phyloP scores from a whole-genome alignment of 805 yeast species.

The Lipomyces japonicus region DNA sequence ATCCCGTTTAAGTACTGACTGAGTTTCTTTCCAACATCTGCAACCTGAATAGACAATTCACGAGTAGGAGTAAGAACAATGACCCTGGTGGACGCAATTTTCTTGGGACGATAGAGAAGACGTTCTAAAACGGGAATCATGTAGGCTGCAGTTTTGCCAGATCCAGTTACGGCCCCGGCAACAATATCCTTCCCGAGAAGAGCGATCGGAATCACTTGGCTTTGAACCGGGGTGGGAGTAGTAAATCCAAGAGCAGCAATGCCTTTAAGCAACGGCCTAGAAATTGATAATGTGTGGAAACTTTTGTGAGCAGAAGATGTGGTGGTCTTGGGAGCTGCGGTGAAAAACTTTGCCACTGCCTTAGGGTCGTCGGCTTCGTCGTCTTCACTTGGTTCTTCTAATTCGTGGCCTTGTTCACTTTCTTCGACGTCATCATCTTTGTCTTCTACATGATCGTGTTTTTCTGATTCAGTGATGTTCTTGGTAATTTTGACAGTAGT shows the following conservation, averaged over 20 bases:
- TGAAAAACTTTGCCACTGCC: slow-evolving; percentile 76
- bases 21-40: slow-evolving; percentile 85
- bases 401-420: slow-evolving; percentile 39
- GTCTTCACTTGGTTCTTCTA: slow-evolving; percentile 32
- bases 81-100: slow-evolving; percentile 83
- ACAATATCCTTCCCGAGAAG: slow-evolving; percentile 91
- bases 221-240: slow-evolving; percentile 92
- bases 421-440: slow-evolving; percentile 38
- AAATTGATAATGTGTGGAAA: slow-evolving; percentile 73
- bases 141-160: slow-evolving; percentile 98
- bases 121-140: slow-evolving; percentile 95
- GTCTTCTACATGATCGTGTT: slow-evolving; percentile 18
- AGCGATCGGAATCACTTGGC: slow-evolving; percentile 90
- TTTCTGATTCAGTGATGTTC: background rate
- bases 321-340: slow-evolving; percentile 52
- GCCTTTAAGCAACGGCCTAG: slow-evolving; percentile 88
- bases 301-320: slow-evolving; percentile 56
- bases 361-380: slow-evolving; percentile 65
- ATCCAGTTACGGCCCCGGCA: slow-evolving; percentile 99
- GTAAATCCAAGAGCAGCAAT: slow-evolving; percentile 73
- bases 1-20: slow-evolving; percentile 71
- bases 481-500: background rate
- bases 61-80: slow-evolving; percentile 92
- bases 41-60: slow-evolving; percentile 94
- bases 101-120: slow-evolving; percentile 80